Base-by-base conservation (phyloP, 441 rosid genomes). In the Bruguiera hainesii region DNA sequence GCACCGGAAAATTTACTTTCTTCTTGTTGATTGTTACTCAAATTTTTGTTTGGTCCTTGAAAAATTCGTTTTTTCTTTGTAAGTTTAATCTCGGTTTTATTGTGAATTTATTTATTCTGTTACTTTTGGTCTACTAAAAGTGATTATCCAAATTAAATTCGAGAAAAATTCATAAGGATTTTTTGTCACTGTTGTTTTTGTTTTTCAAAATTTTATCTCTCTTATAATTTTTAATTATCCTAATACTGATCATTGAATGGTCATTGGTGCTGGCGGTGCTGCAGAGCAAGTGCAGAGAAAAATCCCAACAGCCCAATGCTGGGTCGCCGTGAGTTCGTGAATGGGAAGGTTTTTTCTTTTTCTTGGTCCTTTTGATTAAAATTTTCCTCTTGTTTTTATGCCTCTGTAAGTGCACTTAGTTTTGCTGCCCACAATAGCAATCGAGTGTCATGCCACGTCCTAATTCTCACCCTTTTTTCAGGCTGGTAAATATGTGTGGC, bases 401-500 rank as follows among this genome's bases (percentile, higher is more conserved):
- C 11, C 19, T 46, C 48, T 33, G 10, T 52, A 6, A 3, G 46
- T 51, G 60, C 37, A 11, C 49, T 60, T 28, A 15, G 18, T 61
- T 35, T 59, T 37, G 30, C 16, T 55, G 58, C 58, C 16, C 25
- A 23, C 3, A 9, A 18, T 50, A 51, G 58, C 28, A 53, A n/a
- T 55, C 3, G 58, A 20, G 13, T 10, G 11, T 0, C 21, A 55
- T 55, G 48, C 48, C 16, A 42, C 13, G 48, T 42, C 18, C 18
- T 13, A 42, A 13, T 21, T 67, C 50, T 50, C 50, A 61, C 13
- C 59, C 63, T 53, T 61, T 56, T 55, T 35, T 70, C 74, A 95
- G 99, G 87, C 92, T 64, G 97, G 96, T 25, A 71, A 85, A 28
- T 95, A 92, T 42, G 82, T 77, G 61, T 95, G 99, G 99, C 83